Evolutionary conservation across 2,329 filamentous ascomycete genomes (phyloP), one percentile per base, ranked within the genome.

Genomic region (Botryotinia globosa): DNA sequence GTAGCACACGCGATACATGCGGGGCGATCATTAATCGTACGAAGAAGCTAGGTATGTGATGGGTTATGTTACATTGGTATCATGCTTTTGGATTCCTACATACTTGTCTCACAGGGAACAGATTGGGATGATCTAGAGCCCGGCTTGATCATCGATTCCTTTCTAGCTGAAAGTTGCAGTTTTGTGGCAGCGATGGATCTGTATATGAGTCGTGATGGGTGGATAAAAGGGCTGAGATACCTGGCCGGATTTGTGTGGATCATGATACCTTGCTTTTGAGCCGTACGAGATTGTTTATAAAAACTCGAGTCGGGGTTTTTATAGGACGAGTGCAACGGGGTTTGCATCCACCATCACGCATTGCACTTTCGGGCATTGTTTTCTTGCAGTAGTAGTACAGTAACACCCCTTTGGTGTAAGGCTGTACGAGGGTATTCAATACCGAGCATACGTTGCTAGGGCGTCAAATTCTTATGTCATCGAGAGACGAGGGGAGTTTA

Each of bases 171-270:
- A 37, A 54, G 25, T 39, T 12, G 14, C n/a, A 12, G n/a, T 25
- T 39, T 34, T 4, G 44, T 51, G 29, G 45, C 45, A 32, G n/a
- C 18, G 22, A 20, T 54, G 45, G 14, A 12, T 34, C 32, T 29
- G 44, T 22, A 9, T 29, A 8, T 18, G 39, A 32, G 39, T n/a
- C 29, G 32, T 51, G 45, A 63, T 63, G 22, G 20, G 64, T 66
- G 45, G 32, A 34, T 45, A 37, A 34, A 54, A 66, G 45, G 34
- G 64, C 64, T 66, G 64, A 54, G 34, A 39, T 66, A 63, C 34
- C 59, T 62, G 37, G 37, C 22, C 22, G 4, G 9, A 1, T 25
- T n/a, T n/a, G 48, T 66, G 45, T 66, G 16, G 25, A 54, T 39
- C 45, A 39, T 32, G 32, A 66, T 54, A 54, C 45, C 22, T 54